Percentiles rank a stretch among this genome's conserved stretches.
phyloP scores from a whole-genome alignment of 1,284 basidiomycete species.

The Hypsizygus ulmarius region DNA sequence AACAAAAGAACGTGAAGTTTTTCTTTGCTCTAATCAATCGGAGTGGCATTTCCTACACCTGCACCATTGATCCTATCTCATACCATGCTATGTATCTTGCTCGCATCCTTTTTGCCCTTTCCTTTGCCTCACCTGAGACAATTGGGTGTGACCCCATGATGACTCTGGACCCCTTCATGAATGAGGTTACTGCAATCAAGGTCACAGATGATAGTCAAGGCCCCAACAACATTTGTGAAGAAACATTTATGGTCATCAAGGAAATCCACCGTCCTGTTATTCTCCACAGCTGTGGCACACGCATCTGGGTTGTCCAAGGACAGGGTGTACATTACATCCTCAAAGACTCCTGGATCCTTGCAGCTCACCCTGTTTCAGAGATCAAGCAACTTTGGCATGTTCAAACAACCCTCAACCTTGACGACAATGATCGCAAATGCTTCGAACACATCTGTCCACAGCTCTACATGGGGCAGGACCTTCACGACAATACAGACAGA shows the following conservation, averaged over 20 bases:
- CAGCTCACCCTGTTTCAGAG: conserved; percentile 9
- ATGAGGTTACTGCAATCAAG: conserved; percentile 1
- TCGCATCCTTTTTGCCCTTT: conserved; percentile 8
- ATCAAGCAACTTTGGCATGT: not conserved
- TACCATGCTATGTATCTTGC: conserved; percentile 5
- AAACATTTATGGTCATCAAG: conserved; percentile 11
- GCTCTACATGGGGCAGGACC: not conserved
- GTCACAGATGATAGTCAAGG: no score
- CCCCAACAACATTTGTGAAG: no score
- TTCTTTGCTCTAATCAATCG: conserved; percentile 10
- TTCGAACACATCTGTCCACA: not conserved
- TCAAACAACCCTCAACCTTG: no score
- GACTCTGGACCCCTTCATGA: conserved; percentile 5
- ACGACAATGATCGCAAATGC: no score
- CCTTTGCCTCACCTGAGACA: conserved; percentile 5
- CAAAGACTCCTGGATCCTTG: conserved; percentile 17
- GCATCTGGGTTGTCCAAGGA: conserved; percentile 13
- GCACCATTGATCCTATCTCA: not conserved
- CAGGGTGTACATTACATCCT: conserved; percentile 9
- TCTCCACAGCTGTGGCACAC: conserved; percentile 12
- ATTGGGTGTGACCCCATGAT: conserved; percentile 11
- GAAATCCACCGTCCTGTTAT: conserved; percentile 6
- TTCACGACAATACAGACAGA: not conserved
- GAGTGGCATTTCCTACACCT: not conserved
- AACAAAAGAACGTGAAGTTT: not conserved